These are phyloP conservation scores for Senna siamea DNA, from an alignment of 306 rosid genomes.

Conservation along the genomic window DNA sequence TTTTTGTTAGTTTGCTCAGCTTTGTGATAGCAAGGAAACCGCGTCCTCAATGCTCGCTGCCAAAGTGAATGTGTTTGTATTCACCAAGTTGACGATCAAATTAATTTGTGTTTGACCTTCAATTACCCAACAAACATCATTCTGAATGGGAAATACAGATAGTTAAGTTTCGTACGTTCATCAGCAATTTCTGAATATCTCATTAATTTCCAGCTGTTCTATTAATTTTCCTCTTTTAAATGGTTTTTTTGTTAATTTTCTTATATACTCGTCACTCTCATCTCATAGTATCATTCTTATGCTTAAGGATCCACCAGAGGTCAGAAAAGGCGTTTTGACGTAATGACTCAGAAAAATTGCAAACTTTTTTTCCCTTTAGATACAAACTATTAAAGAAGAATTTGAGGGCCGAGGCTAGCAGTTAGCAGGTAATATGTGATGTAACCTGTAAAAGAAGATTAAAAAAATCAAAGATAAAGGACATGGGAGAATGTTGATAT, in stretches of 20 bases:
- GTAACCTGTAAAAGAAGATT: not conserved
- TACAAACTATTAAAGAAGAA: constrained; percentile 32
- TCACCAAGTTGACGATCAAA: constrained; percentile 21
- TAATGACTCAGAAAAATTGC: not conserved
- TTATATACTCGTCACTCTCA: constrained; percentile 21
- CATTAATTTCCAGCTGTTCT: constrained; percentile 20
- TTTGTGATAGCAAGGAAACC: constrained; percentile 46
- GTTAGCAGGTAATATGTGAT: not conserved
- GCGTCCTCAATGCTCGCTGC: constrained; percentile 40
- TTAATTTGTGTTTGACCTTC: constrained; percentile 24
- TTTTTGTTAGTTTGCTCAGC: constrained; percentile 37
- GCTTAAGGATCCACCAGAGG: too few relatives aligned
- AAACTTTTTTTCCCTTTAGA: not conserved
- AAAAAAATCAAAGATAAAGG: constrained; percentile 36
- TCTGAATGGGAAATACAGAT: not conserved
- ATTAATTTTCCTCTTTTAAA: not conserved
- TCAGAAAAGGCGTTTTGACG: not conserved
- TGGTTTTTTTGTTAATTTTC: not conserved
- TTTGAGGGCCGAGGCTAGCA: not conserved
- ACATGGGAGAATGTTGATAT: constrained; percentile 25
- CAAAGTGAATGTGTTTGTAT: not conserved
- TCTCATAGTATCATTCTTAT: too few relatives aligned
- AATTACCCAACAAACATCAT: not conserved
- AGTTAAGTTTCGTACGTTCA: not conserved
- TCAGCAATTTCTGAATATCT: not conserved